Evolutionary conservation across 164 flowering plant species (phyloP).

Genomic region (Aristolochia fimbriata): DNA sequence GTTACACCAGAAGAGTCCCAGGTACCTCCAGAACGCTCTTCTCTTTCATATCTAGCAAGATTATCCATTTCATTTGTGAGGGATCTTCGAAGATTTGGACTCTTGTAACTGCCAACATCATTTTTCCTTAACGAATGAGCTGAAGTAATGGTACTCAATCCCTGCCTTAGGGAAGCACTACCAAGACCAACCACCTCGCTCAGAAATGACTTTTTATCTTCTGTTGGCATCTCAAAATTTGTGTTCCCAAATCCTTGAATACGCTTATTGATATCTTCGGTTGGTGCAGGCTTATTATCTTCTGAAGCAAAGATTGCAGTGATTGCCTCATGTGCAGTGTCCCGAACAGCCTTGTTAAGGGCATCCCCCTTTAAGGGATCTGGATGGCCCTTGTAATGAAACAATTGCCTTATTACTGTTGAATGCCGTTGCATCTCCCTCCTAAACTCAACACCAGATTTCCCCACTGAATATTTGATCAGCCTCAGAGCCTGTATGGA

Average conservation of each 20-base stretch:
- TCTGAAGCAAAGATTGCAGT: constrained; percentile 74
- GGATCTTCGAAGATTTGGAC: constrained; percentile 75
- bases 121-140: constrained; percentile 46
- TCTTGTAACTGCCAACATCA: constrained; percentile 70
- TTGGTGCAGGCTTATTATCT: constrained; percentile 43
- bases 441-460: constrained; percentile 90
- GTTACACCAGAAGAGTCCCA: constrained; percentile 32
- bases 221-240: constrained; percentile 56
- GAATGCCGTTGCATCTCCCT: constrained; percentile 97
- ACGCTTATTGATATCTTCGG: constrained; percentile 48
- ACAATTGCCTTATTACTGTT: constrained; percentile 62
- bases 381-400: constrained; percentile 78
- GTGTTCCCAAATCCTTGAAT: constrained; percentile 95
- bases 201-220: constrained; percentile 83
- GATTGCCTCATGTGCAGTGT: constrained; percentile 79
- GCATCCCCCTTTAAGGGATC: constrained; percentile 95
- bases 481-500: constrained; percentile 68
- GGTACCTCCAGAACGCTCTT: constrained; percentile 26
- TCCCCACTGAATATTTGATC: constrained; percentile 85
- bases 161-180: constrained; percentile 83
- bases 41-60: constrained; percentile 47
- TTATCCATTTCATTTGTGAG: constrained; percentile 53
- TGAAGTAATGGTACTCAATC: constrained; percentile 57
- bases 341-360: constrained; percentile 84
- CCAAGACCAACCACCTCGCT: constrained; percentile 93